Conservation (phyloP, 1,284 basidiomycete genomes). For the Tylopilus orsonianus region DNA sequence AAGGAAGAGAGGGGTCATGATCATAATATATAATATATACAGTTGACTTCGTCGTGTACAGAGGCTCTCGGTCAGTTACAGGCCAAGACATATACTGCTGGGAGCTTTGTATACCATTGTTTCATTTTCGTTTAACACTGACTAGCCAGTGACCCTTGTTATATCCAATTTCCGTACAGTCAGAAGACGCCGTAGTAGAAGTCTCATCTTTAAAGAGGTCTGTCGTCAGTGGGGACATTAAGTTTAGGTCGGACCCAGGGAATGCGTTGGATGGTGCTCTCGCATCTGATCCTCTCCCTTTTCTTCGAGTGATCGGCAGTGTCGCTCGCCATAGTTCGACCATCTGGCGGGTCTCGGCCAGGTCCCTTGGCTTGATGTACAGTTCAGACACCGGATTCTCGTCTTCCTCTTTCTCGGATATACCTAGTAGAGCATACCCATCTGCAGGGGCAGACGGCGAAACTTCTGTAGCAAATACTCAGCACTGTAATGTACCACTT, state of each 20-base stretch:
- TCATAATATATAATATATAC: neutral
- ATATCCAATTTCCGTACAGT: slow-evolving; percentile 33
- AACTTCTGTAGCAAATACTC: slow-evolving; percentile 17
- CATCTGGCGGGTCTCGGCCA: slow-evolving; percentile 30
- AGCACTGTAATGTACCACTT: neutral
- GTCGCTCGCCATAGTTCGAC: slow-evolving; percentile 33
- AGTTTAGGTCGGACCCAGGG: slow-evolving; percentile 10
- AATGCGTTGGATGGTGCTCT: slow-evolving; percentile 9
- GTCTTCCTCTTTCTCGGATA: slow-evolving; percentile 25
- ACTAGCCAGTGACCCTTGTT: slow-evolving; percentile 35
- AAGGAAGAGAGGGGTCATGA: slow-evolving; percentile 36
- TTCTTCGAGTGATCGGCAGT: slow-evolving; percentile 25
- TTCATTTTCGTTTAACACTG: slow-evolving; percentile 28
- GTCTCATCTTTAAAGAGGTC: slow-evolving; percentile 29
- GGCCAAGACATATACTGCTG: too few relatives aligned
- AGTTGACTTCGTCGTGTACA: too few relatives aligned
- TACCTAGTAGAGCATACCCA: slow-evolving; percentile 9
- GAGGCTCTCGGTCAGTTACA: too few relatives aligned
- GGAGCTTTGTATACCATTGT: too few relatives aligned
- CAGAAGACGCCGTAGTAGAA: slow-evolving; percentile 34
- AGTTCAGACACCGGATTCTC: slow-evolving; percentile 9
- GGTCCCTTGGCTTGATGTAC: slow-evolving; percentile 27
- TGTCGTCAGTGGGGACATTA: slow-evolving; percentile 22
- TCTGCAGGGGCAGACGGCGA: slow-evolving; percentile 24
- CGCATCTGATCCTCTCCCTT: slow-evolving; percentile 9